These are phyloP conservation scores for Myxozyma neglecta DNA, from an alignment of 805 yeast species.

Conservation along the genomic window DNA sequence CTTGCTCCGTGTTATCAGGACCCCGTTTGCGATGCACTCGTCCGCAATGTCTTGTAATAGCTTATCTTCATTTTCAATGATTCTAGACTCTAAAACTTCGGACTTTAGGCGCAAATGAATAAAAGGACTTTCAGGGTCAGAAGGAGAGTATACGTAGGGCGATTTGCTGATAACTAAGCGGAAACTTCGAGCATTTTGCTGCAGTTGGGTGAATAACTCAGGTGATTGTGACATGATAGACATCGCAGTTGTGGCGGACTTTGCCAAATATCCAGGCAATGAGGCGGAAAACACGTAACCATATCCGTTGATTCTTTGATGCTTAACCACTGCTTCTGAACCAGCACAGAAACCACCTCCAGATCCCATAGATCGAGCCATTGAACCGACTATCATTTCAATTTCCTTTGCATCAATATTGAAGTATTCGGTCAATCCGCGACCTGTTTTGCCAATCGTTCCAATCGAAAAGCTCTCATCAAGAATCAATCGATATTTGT, in stretches of 20 bases:
- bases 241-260: slow-evolving; percentile 57
- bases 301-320: slow-evolving; percentile 84
- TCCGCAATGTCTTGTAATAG: slow-evolving; percentile 69
- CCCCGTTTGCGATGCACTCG: slow-evolving; percentile 50
- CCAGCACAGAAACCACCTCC: slow-evolving; percentile 96
- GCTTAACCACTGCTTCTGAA: slow-evolving; percentile 74
- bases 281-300: slow-evolving; percentile 95
- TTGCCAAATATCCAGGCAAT: slow-evolving; percentile 87
- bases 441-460: slow-evolving; percentile 78
- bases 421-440: slow-evolving; percentile 78
- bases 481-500: slow-evolving; percentile 79
- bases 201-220: slow-evolving; percentile 38
- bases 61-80: slow-evolving; percentile 52
- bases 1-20: slow-evolving; percentile 66
- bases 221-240: slow-evolving; percentile 47
- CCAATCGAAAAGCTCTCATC: slow-evolving; percentile 91
- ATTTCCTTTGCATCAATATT: slow-evolving; percentile 66
- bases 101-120: slow-evolving; percentile 63
- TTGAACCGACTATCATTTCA: slow-evolving; percentile 82
- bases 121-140: slow-evolving; percentile 56
- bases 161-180: slow-evolving; percentile 43
- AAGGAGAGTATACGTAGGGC: slow-evolving; percentile 22
- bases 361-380: slow-evolving; percentile 78
- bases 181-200: slow-evolving; percentile 45
- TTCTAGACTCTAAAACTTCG: slow-evolving; percentile 40